Evolutionary conservation across 176 grass and related monocot species (phyloP).

Genomic region (Zoysia japonica): DNA sequence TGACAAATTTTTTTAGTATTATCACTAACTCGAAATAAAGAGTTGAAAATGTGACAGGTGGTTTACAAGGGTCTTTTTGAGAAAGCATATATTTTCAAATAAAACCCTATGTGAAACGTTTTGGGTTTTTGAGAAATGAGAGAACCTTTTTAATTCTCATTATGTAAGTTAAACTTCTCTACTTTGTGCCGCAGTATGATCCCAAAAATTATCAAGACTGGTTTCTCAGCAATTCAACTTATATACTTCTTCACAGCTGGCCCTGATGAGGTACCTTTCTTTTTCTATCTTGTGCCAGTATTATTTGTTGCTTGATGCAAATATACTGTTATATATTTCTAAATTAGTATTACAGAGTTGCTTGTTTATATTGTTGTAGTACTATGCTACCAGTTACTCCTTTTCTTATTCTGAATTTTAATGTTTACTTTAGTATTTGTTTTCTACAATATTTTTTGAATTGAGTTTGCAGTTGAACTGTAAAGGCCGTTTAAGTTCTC

Average conservation of each 20-base stretch:
- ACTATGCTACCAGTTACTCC: neutral
- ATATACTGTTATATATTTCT: constrained; percentile 5
- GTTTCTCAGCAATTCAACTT: constrained; percentile 94
- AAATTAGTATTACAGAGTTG: neutral
- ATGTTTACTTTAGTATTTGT: neutral
- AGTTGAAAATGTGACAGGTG: neutral
- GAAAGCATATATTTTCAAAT: neutral
- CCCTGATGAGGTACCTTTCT: constrained; percentile 77
- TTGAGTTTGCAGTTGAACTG: neutral
- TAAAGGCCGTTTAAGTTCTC: neutral
- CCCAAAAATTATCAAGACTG: constrained; percentile 96
- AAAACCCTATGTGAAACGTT: neutral
- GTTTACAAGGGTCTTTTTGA: neutral
- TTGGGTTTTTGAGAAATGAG: neutral
- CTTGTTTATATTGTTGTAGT: neutral
- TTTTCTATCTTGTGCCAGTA: constrained; percentile 14
- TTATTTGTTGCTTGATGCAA: neutral
- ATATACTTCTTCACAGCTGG: constrained; percentile 99
- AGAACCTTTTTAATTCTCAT: constrained; percentile 9
- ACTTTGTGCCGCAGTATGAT: constrained; percentile 61
- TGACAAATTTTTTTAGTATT: neutral
- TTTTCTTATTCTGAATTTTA: constrained; percentile 14
- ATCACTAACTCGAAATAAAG: neutral
- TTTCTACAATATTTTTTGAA: neutral
- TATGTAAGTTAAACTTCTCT: constrained; percentile 29